These are phyloP conservation scores for Hippophae tibetana DNA, from an alignment of 306 rosid species.

Conservation along the genomic window DNA sequence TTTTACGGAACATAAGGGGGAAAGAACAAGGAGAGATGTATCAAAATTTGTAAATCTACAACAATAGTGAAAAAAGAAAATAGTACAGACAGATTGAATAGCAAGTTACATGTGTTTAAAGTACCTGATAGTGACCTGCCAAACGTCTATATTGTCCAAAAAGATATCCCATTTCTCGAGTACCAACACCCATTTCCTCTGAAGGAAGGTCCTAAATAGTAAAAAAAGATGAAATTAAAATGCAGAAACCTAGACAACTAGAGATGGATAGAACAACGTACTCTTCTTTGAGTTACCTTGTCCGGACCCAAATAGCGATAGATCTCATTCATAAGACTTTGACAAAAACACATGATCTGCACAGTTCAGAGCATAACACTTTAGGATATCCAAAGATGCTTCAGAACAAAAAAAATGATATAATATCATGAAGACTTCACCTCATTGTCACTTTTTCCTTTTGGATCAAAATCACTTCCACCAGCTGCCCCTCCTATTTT, in stretches of 20 bases:
- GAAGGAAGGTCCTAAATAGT: slow-evolving; percentile 80
- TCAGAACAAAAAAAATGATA: too few species aligned
- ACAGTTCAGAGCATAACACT: slow-evolving; percentile 1
- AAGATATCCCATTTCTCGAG: slow-evolving; percentile 99
- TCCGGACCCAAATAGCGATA: slow-evolving; percentile 94
- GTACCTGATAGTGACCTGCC: slow-evolving; percentile 92
- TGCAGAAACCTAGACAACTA: not conserved
- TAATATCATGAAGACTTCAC: slow-evolving; percentile 5
- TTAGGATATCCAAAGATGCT: too few species aligned
- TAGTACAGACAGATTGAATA: not conserved
- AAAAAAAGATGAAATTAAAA: slow-evolving; percentile 26
- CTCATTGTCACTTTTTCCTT: slow-evolving; percentile 94
- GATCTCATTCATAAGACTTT: slow-evolving; percentile 93
- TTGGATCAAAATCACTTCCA: slow-evolving; percentile 98
- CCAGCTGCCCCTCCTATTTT: slow-evolving; percentile 99
- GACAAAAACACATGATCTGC: slow-evolving; percentile 97
- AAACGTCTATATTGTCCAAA: slow-evolving; percentile 97
- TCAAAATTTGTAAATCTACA: not conserved
- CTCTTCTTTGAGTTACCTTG: slow-evolving; percentile 54
- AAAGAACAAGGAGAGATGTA: not conserved
- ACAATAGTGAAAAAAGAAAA: not conserved
- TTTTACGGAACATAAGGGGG: not conserved
- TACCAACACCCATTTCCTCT: slow-evolving; percentile 98
- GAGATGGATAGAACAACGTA: not conserved
- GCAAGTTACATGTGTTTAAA: not conserved